phyloP scores from a whole-genome alignment of 2,329 filamentous ascomycete species.

The Colletotrichum coccodes region DNA sequence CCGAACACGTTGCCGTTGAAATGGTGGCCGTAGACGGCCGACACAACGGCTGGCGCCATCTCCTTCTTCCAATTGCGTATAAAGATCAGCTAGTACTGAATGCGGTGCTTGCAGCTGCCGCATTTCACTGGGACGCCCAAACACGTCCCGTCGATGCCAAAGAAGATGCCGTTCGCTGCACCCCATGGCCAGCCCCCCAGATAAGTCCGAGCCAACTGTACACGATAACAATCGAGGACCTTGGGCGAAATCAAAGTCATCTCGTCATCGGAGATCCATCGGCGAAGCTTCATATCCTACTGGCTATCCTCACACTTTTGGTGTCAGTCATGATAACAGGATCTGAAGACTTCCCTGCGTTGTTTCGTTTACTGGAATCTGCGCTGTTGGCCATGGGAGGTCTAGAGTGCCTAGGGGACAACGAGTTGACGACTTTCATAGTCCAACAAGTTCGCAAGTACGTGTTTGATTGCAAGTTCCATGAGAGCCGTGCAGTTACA shows the following conservation, averaged over 20 bases:
- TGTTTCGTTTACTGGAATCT: slow-evolving; percentile 40
- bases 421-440: slow-evolving; percentile 3
- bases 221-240: not conserved
- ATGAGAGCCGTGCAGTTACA: too few species aligned
- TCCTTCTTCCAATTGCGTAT: slow-evolving; percentile 35
- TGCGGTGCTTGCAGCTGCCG: slow-evolving; percentile 39
- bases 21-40: slow-evolving; percentile 37
- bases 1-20: slow-evolving; percentile 35
- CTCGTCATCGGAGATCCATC: too few species aligned
- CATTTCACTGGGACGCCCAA: slow-evolving; percentile 33
- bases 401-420: not conserved
- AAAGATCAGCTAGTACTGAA: slow-evolving; percentile 38
- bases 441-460: slow-evolving; percentile 22
- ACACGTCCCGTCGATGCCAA: too few species aligned
- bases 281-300: too few species aligned
- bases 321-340: slow-evolving; percentile 40
- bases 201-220: not conserved
- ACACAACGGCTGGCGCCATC: slow-evolving; percentile 35
- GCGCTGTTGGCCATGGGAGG: slow-evolving; percentile 40
- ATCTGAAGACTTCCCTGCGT: slow-evolving; percentile 37
- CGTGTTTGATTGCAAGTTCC: too few species aligned
- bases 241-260: not conserved
- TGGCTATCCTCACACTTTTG: slow-evolving; percentile 38
- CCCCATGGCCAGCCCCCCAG: too few species aligned
- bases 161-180: too few species aligned